Evolutionary conservation across 2,329 filamentous ascomycete genomes (phyloP).

Genomic region (Aspergillus novoparasiticus): DNA sequence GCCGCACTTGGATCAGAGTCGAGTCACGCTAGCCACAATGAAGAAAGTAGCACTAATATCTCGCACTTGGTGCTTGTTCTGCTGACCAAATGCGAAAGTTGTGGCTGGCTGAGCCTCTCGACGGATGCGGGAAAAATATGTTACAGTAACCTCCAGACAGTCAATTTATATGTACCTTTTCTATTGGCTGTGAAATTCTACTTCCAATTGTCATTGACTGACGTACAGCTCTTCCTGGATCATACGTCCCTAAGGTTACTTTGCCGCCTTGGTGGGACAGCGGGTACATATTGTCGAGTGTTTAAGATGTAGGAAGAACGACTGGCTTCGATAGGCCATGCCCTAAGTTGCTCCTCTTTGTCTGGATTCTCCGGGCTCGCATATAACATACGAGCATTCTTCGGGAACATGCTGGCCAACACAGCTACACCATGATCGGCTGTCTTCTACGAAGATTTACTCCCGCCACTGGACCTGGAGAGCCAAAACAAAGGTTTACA

Average conservation of each 20-base stretch:
- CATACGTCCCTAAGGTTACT: too few relatives aligned
- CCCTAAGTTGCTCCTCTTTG: too few relatives aligned
- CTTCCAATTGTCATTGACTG: not conserved
- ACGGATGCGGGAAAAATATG: not conserved
- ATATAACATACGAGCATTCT: too few relatives aligned
- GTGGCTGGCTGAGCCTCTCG: not conserved
- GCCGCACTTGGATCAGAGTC: not conserved
- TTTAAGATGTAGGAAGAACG: too few relatives aligned
- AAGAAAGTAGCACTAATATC: not conserved
- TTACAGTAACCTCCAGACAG: not conserved
- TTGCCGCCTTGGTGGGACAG: too few relatives aligned
- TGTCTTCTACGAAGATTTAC: too few relatives aligned
- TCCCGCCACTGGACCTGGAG: accelerated
- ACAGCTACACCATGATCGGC: too few relatives aligned
- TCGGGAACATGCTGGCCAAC: too few relatives aligned
- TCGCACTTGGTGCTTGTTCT: not conserved
- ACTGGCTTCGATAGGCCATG: too few relatives aligned
- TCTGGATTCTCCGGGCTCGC: too few relatives aligned
- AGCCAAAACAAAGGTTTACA: too few relatives aligned
- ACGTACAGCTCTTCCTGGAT: not conserved
- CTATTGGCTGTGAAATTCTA: not conserved
- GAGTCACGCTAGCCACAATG: accelerated
- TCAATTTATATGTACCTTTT: not conserved
- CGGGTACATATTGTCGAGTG: too few relatives aligned
- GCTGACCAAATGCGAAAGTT: not conserved